phyloP scores from a whole-genome alignment of 306 rosid species.

The Urtica urens region DNA sequence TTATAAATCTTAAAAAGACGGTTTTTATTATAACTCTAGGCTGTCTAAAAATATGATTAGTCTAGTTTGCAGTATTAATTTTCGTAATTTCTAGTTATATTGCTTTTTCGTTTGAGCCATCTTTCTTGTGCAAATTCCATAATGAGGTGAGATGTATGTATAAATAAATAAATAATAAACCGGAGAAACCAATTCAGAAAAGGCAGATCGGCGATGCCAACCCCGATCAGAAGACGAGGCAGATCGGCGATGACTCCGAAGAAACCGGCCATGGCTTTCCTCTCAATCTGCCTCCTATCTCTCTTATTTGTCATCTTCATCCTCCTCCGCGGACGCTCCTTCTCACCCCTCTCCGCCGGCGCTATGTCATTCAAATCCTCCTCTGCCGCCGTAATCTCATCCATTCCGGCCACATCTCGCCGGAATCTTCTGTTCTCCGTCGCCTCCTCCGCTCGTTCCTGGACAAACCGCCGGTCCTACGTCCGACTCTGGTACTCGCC shows the following conservation, averaged over 20 bases:
- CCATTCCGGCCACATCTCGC: conserved; percentile 36
- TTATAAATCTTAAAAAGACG: no score
- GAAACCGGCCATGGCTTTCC: conserved; percentile 9
- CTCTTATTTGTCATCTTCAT: not conserved
- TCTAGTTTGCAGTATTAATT: no score
- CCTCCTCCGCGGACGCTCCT: conserved; percentile 4
- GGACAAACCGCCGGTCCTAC: conserved; percentile 50
- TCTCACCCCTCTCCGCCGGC: conserved; percentile 36
- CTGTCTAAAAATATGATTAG: no score
- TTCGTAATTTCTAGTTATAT: no score
- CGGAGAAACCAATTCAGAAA: no score
- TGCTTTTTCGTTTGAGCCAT: no score
- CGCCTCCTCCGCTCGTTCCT: conserved; percentile 59
- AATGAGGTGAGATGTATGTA: no score
- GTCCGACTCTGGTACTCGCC: conserved; percentile 52
- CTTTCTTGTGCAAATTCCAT: no score
- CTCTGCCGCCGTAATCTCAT: conserved; percentile 5
- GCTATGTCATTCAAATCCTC: conserved; percentile 32
- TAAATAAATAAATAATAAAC: no score
- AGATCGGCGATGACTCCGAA: not conserved
- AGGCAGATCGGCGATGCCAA: no score
- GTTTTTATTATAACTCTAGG: no score
- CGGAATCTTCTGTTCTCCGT: conserved; percentile 58
- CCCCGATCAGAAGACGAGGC: not conserved
- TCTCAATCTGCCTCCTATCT: conserved; percentile 1